Evolutionary conservation across 169 alveolate genomes (phyloP), one percentile per base, ranked within the genome.

Genomic region (Prorocentrum cordatum): DNA sequence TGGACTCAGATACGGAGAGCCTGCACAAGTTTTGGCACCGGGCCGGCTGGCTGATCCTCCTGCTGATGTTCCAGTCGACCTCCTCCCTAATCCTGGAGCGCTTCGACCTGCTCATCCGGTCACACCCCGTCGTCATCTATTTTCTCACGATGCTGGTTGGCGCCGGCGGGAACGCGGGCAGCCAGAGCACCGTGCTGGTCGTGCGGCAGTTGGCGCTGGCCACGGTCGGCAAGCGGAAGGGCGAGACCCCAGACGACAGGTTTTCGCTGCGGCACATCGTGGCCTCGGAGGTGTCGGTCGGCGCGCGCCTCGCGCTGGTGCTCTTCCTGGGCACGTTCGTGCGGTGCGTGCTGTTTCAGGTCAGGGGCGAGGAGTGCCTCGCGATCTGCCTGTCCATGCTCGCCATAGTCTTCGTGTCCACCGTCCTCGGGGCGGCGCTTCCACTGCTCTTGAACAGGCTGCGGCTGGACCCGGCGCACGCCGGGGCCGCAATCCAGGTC

Each of bases 31-130:
- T 77, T 32, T 58, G 88, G 88, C 88, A 77, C 67, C 88, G 88
- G 18, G 88, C 88, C 29, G 88, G 88, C n/a, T 77, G 88, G 88
- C 50, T 77, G 64, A 75, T 77, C 26, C 75, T 77, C 45, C 88
- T 77, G 31, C 42, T 77, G 32, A 54, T 77, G 20, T 77, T 72
- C 75, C 88, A 77, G 75, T 77, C 88, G 24, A 77, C 75, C 75
- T 77, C 88, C 38, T 77, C 88, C 27, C 59, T 77, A 10, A 77
- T 77, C 29, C 88, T 77, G 24, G 75, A 77, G 45, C 59, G 88
- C 9, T n/a, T 10, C 27, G 59, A 75, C 75, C 59, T 77, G 42
- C 73, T 77, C 20, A 77, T 77, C 62, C 54, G 59, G 62, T 77
- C 88, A 45, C 88, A 77, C 45, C 88, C 88, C 22, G 59, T 75